Evolutionary conservation across 495 filamentous ascomycete species (phyloP).

Genomic region (Podospora fimiseda): DNA sequence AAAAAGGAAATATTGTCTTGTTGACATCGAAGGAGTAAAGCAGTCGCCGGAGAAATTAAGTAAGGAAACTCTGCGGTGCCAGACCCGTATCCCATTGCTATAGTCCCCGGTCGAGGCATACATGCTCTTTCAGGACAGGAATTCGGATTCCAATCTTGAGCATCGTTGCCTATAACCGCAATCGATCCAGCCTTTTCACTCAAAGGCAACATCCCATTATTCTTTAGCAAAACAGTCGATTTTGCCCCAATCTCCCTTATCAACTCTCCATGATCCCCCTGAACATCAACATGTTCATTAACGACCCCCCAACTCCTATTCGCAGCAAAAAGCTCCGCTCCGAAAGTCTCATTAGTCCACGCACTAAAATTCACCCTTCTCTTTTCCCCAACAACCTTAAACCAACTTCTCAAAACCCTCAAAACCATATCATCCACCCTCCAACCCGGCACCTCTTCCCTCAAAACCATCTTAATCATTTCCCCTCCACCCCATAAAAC

Average conservation of each 20-base stretch:
- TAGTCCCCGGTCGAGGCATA: slow-evolving; percentile 42
- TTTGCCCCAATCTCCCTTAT: slow-evolving; percentile 55
- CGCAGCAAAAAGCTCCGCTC: slow-evolving; percentile 55
- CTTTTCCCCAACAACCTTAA: slow-evolving; percentile 68
- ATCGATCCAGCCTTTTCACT: slow-evolving; percentile 46
- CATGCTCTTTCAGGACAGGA: slow-evolving; percentile 40
- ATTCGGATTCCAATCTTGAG: slow-evolving; percentile 45
- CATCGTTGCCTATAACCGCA: slow-evolving; percentile 58
- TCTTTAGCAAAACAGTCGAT: slow-evolving; percentile 59
- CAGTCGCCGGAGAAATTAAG: slow-evolving; percentile 48
- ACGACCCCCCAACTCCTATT: slow-evolving; percentile 53
- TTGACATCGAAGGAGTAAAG: slow-evolving; percentile 39
- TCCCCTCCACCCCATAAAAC: slow-evolving; percentile 59
- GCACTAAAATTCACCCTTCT: slow-evolving; percentile 75
- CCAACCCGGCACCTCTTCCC: slow-evolving; percentile 65
- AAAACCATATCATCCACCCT: slow-evolving; percentile 89
- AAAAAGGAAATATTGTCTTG: slow-evolving; percentile 21
- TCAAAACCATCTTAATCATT: slow-evolving; percentile 69
- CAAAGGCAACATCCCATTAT: no score
- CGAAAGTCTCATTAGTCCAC: slow-evolving; percentile 71
- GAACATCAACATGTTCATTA: slow-evolving; percentile 57
- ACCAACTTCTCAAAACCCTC: slow-evolving; percentile 81
- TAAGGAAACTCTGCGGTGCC: slow-evolving; percentile 66
- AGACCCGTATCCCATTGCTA: slow-evolving; percentile 51
- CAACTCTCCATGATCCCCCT: slow-evolving; percentile 39